A percentile compares a stretch with the other conserved stretches of the same genome.
Conservation (phyloP, 768 basidiomycete species). For the Leucosporidium yakuticum region DNA sequence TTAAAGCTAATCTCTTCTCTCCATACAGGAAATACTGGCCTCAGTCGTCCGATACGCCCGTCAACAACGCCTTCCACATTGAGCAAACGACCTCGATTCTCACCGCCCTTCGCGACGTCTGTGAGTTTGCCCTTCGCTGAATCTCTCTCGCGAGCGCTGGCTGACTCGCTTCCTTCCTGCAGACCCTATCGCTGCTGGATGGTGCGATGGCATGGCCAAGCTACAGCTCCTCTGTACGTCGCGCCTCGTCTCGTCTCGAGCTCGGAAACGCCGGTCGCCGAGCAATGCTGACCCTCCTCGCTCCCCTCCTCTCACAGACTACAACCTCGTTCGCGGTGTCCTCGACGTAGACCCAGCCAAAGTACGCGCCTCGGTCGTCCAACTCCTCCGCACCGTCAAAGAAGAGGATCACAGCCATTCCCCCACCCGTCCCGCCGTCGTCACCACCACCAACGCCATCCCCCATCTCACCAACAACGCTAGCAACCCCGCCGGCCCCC, state of each 20-base stretch:
- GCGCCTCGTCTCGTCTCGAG: background rate
- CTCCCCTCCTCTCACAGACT: background rate
- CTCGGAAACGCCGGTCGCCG: too few species aligned
- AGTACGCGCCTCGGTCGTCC: slow-evolving; percentile 26
- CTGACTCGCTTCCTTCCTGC: background rate
- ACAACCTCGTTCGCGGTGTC: slow-evolving; percentile 22
- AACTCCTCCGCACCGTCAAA: slow-evolving; percentile 26
- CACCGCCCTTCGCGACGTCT: slow-evolving; percentile 13
- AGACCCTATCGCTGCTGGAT: slow-evolving; percentile 31
- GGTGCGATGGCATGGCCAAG: slow-evolving; percentile 29
- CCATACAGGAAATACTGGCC: slow-evolving; percentile 27
- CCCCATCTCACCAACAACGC: too few species aligned
- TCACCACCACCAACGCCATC: too few species aligned
- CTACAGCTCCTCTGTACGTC: slow-evolving; percentile 22
- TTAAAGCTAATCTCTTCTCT: background rate
- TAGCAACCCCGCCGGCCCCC: too few species aligned
- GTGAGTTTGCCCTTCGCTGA: background rate
- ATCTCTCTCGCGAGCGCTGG: background rate
- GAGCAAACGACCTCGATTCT: slow-evolving; percentile 26
- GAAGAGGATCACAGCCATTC: slow-evolving; percentile 14
- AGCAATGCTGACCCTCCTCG: background rate
- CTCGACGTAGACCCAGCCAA: slow-evolving; percentile 30
- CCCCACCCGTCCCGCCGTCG: background rate
- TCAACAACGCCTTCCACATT: slow-evolving; percentile 14
- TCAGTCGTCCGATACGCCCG: slow-evolving; percentile 4